These are phyloP conservation scores for Globisporangium abappressorium DNA, from an alignment of 352 stramenopile genomes.

Conservation along the genomic window DNA sequence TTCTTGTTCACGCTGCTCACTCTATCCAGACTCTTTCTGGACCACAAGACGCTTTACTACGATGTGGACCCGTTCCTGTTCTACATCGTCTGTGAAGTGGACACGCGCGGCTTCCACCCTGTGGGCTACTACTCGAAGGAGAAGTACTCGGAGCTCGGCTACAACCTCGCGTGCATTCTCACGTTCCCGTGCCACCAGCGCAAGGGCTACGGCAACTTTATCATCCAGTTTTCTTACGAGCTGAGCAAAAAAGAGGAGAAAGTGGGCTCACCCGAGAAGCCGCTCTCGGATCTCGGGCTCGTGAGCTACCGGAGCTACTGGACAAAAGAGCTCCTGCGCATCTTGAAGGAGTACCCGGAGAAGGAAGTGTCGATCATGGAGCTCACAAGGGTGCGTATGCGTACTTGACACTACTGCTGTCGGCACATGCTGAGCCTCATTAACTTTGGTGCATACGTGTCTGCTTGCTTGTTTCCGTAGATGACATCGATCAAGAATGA, in stretches of 20 bases:
- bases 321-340: conserved; percentile 94
- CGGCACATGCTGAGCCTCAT: not conserved
- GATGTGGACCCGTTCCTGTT: conserved; percentile 99
- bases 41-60: conserved; percentile 99
- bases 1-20: not conserved
- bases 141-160: conserved; percentile 97
- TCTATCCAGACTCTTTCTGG: conserved; percentile 90
- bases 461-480: conserved; percentile 15
- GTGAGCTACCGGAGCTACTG: conserved; percentile 99
- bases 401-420: not conserved
- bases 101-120: conserved; percentile 89
- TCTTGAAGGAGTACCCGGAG: conserved; percentile 82
- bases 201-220: conserved; percentile 99
- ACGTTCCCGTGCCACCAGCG: conserved; percentile 99
- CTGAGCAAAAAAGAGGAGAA: conserved; percentile 98
- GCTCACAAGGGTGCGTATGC: conserved; percentile 87
- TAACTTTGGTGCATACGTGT: not conserved
- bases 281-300: conserved; percentile 97
- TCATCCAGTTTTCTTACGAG: conserved; percentile 99
- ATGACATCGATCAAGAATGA: conserved; percentile 94
- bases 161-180: conserved; percentile 99
- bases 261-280: conserved; percentile 98
- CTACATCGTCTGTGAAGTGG: conserved; percentile 97
- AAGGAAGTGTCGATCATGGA: conserved; percentile 94
- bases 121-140: conserved; percentile 99